A percentile compares a stretch with the other conserved stretches of the same genome.
Conservation (phyloP, 495 filamentous ascomycete species). For the Annulohypoxylon bovei region DNA sequence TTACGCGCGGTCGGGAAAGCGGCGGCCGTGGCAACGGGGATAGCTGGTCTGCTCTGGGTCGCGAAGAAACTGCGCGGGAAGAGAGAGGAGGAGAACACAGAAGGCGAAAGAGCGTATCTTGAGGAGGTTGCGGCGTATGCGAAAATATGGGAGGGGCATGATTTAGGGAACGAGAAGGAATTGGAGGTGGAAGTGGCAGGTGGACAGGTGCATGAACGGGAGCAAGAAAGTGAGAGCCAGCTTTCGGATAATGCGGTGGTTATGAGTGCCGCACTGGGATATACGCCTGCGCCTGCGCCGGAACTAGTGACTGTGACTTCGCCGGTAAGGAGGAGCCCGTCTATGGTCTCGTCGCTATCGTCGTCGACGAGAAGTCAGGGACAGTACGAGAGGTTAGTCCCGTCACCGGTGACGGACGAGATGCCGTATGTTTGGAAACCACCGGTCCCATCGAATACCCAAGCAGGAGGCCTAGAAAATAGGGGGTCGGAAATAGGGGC, state of each 20-base stretch:
- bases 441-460: neutral
- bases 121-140: neutral
- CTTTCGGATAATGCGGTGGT: neutral
- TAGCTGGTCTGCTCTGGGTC: constrained; percentile 9
- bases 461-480: neutral
- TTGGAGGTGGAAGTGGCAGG: neutral
- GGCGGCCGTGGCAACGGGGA: neutral
- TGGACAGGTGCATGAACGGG: neutral
- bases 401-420: constrained; percentile 27
- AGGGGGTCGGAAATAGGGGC: neutral
- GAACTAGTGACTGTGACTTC: neutral
- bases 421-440: constrained; percentile 4
- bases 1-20: neutral
- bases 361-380: constrained; percentile 14
- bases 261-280: neutral
- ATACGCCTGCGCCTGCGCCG: neutral
- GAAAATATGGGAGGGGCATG: neutral
- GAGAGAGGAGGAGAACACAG: neutral
- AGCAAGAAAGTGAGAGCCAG: neutral
- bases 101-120: neutral
- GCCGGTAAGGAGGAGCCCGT: neutral
- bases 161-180: neutral
- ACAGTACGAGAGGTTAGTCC: constrained; percentile 24
- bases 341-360: constrained; percentile 26
- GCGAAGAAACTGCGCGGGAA: neutral